Conservation (phyloP, 495 filamentous ascomycete species). For the Polyplosphaeria fusca region DNA sequence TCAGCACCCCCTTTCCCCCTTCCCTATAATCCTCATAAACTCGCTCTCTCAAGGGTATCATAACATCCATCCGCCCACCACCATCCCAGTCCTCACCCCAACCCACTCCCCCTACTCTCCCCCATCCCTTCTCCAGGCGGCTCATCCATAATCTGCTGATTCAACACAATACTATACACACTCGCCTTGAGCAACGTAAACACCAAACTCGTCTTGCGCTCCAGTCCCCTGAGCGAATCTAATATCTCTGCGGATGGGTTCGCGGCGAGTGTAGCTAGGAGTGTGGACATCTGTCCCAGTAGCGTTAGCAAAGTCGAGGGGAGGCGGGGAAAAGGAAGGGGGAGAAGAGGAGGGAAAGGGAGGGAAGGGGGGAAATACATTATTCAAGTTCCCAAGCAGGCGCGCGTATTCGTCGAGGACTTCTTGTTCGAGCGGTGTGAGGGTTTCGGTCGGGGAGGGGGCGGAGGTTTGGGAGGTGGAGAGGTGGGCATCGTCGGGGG, state of each 20-base stretch:
- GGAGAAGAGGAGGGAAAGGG: neutral
- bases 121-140: slow-evolving; percentile 5
- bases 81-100: neutral
- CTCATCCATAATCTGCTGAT: slow-evolving; percentile 80
- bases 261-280: slow-evolving; percentile 60
- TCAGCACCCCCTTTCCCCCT: neutral
- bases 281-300: slow-evolving; percentile 52
- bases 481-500: slow-evolving; percentile 1
- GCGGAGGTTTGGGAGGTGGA: neutral
- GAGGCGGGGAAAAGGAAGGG: neutral
- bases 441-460: slow-evolving; percentile 27
- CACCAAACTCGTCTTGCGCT: slow-evolving; percentile 89
- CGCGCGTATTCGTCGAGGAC: slow-evolving; percentile 89
- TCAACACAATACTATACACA: slow-evolving; percentile 95
- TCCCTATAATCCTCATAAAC: neutral
- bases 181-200: slow-evolving; percentile 96
- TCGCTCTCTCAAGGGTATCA: slow-evolving; percentile 15
- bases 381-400: slow-evolving; percentile 85
- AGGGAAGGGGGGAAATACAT: slow-evolving; percentile 49
- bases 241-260: slow-evolving; percentile 68
- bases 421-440: slow-evolving; percentile 84
- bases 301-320: slow-evolving; percentile 4
- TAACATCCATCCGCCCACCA: neutral
- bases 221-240: slow-evolving; percentile 80
- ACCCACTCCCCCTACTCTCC: neutral